These are phyloP conservation scores for Musa itinerans DNA, from an alignment of 176 grass and related monocot genomes.

Conservation along the genomic window DNA sequence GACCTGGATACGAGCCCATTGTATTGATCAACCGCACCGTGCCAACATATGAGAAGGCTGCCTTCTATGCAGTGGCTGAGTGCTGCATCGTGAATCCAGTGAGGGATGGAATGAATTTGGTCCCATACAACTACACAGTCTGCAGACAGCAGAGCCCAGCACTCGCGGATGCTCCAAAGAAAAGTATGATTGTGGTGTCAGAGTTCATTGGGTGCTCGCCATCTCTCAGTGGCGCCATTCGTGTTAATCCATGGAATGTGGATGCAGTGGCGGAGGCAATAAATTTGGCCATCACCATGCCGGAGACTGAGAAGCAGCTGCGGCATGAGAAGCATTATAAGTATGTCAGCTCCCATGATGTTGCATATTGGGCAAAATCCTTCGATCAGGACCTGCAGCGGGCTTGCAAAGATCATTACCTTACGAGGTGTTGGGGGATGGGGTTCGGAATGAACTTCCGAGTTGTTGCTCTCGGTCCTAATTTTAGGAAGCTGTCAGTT, in stretches of 20 bases:
- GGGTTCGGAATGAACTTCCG: slow-evolving; percentile 31
- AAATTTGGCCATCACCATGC: slow-evolving; percentile 29
- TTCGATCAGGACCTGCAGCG: slow-evolving; percentile 21
- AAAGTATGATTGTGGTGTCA: slow-evolving; percentile 28
- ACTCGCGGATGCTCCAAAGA: not conserved
- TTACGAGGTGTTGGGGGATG: slow-evolving; percentile 9
- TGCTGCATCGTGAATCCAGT: slow-evolving; percentile 40
- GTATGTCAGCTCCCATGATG: slow-evolving; percentile 32
- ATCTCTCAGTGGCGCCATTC: slow-evolving; percentile 34
- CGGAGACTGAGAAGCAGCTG: slow-evolving; percentile 20
- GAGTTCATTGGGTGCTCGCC: slow-evolving; percentile 37
- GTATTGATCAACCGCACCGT: slow-evolving; percentile 31
- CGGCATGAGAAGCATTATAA: slow-evolving; percentile 29
- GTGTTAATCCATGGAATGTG: slow-evolving; percentile 31
- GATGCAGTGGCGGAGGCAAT: slow-evolving; percentile 26
- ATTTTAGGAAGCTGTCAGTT: slow-evolving; percentile 7
- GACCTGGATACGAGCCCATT: slow-evolving; percentile 27
- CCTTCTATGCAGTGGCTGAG: slow-evolving; percentile 42
- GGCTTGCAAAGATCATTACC: slow-evolving; percentile 13
- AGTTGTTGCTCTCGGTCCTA: slow-evolving; percentile 13
- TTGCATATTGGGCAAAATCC: slow-evolving; percentile 20
- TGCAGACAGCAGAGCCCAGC: slow-evolving; percentile 26
- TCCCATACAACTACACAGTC: slow-evolving; percentile 47
- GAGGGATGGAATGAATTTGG: slow-evolving; percentile 42
- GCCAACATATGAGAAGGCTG: slow-evolving; percentile 32